Evolutionary conservation across 2,329 filamentous ascomycete species (phyloP), one percentile per base, ranked within the genome.

Genomic region (Phaeosphaeria sp.): DNA sequence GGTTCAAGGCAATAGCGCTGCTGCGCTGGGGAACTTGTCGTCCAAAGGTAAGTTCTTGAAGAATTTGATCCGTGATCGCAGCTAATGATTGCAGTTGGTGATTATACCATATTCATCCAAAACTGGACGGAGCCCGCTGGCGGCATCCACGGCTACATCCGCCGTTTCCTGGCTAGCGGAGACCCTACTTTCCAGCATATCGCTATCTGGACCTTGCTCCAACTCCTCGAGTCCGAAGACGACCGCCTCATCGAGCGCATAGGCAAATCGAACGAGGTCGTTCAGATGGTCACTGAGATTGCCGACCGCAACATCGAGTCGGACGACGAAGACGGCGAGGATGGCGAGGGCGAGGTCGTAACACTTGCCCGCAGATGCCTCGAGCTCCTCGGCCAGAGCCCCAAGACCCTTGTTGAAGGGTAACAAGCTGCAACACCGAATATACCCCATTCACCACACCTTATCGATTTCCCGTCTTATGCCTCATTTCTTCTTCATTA

Each of bases 151-250:
- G 95, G 95, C 53, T 99, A 99, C 74, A 85, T 99, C 36, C 91
- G 89, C 69, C 89, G 94, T 54, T 99, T 99, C 83, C 84, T 99
- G 18, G 91, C 91, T 46, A 97, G 93, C 63, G 94, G 93, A 42
- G 95, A 99, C 74, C 89, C 95, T 0, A 99, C 95, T 0, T 99
- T 99, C 83, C 95, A 99, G 79, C 95, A 99, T 76, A 99, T 99
- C 73, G 95, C 95, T 50, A 97, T 98, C 63, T 99, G 95, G 95
- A 99, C 95, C 1, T 81, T 99, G 48, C 85, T 99, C 3, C 95
- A 99, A 75, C 85, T 99, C 4, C 89, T 99, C 50, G 95, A 99
- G 79, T 97, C 94, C 0, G 93, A 96, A 75, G 94, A 99, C 74
- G 89, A 91, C 79, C 90, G 88, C 54, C 83, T 99, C n/a, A 90